phyloP scores from a whole-genome alignment of 495 filamentous ascomycete genomes.

The Elasticomyces elasticus region DNA sequence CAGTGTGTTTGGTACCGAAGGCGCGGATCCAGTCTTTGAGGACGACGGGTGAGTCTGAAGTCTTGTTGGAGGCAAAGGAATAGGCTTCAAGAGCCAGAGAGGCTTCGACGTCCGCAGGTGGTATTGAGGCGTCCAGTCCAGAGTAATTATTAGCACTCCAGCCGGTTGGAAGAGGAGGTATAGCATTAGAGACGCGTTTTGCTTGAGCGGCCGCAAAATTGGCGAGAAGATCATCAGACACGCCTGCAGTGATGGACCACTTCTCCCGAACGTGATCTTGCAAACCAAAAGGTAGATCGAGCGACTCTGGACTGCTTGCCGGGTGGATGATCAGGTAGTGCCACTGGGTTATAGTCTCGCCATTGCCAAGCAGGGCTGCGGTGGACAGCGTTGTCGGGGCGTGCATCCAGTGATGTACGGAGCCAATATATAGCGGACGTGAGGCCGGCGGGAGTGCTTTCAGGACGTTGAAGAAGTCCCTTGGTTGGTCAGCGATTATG shows the following conservation, averaged over 20 bases:
- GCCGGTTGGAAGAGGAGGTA: constrained; percentile 4
- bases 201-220: background rate
- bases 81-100: constrained; percentile 3
- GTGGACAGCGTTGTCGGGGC: background rate
- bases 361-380: background rate
- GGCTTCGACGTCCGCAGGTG: constrained; percentile 7
- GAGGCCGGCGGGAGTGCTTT: background rate
- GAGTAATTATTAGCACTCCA: constrained; percentile 4
- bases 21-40: constrained; percentile 7
- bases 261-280: background rate
- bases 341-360: background rate
- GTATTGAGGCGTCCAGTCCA: constrained; percentile 8
- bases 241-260: constrained; percentile 7
- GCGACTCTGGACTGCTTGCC: background rate
- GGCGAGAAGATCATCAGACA: background rate
- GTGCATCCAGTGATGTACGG: constrained; percentile 10
- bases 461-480: background rate
- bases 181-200: background rate
- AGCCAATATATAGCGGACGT: constrained; percentile 6
- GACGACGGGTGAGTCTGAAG: background rate
- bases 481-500: background rate
- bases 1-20: constrained; percentile 2
- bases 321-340: constrained; percentile 5
- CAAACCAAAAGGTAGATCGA: background rate
- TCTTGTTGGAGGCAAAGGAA: background rate